Conservation (phyloP, 495 filamentous ascomycete species). For the Sphaerosporella brunnea region DNA sequence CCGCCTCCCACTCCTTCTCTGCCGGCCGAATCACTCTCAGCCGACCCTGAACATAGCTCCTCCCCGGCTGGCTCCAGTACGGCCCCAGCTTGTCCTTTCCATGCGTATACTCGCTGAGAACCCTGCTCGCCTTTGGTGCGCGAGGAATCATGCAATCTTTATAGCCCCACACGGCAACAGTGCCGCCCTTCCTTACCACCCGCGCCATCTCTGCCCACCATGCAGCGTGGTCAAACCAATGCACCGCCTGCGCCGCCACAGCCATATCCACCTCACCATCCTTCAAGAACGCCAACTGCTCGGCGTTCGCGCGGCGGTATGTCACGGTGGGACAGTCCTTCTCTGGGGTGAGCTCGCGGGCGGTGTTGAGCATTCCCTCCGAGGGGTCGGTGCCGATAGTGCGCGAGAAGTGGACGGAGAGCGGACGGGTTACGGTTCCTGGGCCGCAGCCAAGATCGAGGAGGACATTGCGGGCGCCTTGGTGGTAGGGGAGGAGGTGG, state of each 20-base stretch:
- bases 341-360: conserved; percentile 28
- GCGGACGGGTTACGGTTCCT: conserved; percentile 38
- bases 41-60: conserved; percentile 35
- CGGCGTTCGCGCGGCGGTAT: conserved; percentile 33
- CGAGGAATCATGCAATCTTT: conserved; percentile 40
- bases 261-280: conserved; percentile 38
- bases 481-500: conserved; percentile 38
- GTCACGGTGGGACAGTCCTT: conserved; percentile 31
- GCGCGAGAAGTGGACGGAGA: conserved; percentile 33
- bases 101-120: conserved; percentile 34
- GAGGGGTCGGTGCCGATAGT: conserved; percentile 43
- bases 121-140: conserved; percentile 31
- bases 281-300: conserved; percentile 33
- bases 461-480: conserved; percentile 27
- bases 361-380: conserved; percentile 39
- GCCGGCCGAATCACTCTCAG: conserved; percentile 35
- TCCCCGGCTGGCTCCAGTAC: conserved; percentile 44
- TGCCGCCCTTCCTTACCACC: conserved; percentile 37
- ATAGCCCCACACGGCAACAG: conserved; percentile 46
- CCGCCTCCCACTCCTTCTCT: conserved; percentile 32
- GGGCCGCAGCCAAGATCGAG: conserved; percentile 48
- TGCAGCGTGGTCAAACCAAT: conserved; percentile 42
- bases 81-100: conserved; percentile 35
- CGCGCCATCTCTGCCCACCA: conserved; percentile 39
- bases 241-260: conserved; percentile 43